Base-by-base conservation (phyloP, 176 grass and related monocot species). In the Musa acuminata region DNA sequence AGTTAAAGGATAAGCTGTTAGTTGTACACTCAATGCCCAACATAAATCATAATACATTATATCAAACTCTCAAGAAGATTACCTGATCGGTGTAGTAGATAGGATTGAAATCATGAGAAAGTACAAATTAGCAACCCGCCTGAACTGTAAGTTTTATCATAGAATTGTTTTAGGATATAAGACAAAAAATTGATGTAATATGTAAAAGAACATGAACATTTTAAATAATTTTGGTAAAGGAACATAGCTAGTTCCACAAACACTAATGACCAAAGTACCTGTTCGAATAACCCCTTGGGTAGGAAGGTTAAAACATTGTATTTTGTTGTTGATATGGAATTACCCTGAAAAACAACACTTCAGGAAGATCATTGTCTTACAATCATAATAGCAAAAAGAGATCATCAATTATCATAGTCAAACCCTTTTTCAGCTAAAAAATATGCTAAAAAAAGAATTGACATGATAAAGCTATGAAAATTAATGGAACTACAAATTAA, bases 91-190 rank as follows among this genome's bases (percentile, higher is more conserved):
- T 77, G 95, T 99, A 69, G 95, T 94, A 19, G 95, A 99, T 73
- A 99, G 84, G 72, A 99, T 91, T 50, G 95, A 99, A 66, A 99
- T 99, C 95, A 99, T 99, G 78, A 99, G 91, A 85, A 99, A 99
- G 84, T 99, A 99, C 52, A 99, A 86, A 91, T 99, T 99, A 68
- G 91, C 91, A 77, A 99, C 95, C 82, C 95, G 86, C 83, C 95
- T 99, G 91, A 99, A 99, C 95, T 99, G 95, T 86, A 82, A 91
- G 87, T 87, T 73, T 84, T 81, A 79, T 88, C 67, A 17, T 64
- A 20, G 3, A 49, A 9, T 53, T 63, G 66, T 75, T 71, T 74
- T 49, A 75, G 73, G 2, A 76, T 51, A 79, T 22, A 49, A 9
- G 13, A 87, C 74, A 85, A 13, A 66, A 71, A 86, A 78, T 12